Base-by-base conservation (phyloP, 306 rosid genomes). In the Pterocarpus macrocarpus region DNA sequence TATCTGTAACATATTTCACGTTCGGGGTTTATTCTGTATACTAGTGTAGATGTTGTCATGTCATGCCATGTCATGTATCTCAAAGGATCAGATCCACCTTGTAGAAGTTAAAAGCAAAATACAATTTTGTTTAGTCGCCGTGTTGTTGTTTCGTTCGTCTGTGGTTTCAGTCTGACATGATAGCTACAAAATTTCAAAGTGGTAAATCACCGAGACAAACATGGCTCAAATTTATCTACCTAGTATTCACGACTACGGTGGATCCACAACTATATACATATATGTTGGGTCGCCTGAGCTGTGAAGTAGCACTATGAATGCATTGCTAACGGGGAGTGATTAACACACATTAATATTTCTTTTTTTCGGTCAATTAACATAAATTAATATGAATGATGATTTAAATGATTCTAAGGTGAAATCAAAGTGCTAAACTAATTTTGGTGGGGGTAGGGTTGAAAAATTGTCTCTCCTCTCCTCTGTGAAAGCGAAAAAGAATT, bases 1-100 rank as follows among this genome's bases (percentile, higher is more conserved):
- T 73, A 65, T 79, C 69, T 83, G 78, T 81, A 75, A 78, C 82
- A 55, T 88, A 74, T 82, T 63, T 71, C 47, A 73, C 70, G 73
- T 81, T 85, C 22, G 44, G 84, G 77, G 41, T 80, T 64, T 74
- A 80, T 78, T 85, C 77, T 84, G 83, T 87, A 87, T 80, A 79
- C 61, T 57, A 61, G 56, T 91, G 80, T 84, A 86, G 82, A 73
- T 82, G 55, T 38, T 66, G 70, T 58, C 57, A 47, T 38, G 83
- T 66, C 47, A 61, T 59, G 74, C 49, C 75, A 44, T 68, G 84
- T 22, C 28, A 22, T 22, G 15, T 73, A 76, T 75, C 76, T 43
- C 68, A 75, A 86, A 22, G 59, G 64, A 83, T 50, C 67, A 14
- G 55, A 43, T 72, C 61, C 32, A 67, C 67, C 78, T 30, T 34